Conservation (phyloP, 2,329 filamentous ascomycete species). For the Sporothrix phasma region DNA sequence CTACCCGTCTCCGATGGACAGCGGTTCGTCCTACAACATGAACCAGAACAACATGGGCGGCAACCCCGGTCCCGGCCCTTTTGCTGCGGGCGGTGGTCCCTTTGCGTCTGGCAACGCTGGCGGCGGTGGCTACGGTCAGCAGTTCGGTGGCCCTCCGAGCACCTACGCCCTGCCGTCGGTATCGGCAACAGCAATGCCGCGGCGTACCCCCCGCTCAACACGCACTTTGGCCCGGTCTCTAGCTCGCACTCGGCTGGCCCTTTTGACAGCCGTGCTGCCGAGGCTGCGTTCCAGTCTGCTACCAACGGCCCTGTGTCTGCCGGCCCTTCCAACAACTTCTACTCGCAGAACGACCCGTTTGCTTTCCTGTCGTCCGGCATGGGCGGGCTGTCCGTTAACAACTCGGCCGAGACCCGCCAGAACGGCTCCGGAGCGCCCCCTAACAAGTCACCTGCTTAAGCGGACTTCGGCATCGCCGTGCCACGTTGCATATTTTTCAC, state of each 20-base stretch:
- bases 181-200: conserved; percentile 68
- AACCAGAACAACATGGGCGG: conserved; percentile 78
- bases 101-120: conserved; percentile 51
- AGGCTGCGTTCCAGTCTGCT: conserved; percentile 87
- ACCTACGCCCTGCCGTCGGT: conserved; percentile 80
- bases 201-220: conserved; percentile 73
- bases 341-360: conserved; percentile 59
- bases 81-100: conserved; percentile 56
- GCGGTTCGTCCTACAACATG: conserved; percentile 74
- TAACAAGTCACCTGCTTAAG: conserved; percentile 49
- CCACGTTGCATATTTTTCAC: conserved; percentile 16
- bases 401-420: conserved; percentile 47
- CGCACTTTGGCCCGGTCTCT: conserved; percentile 66
- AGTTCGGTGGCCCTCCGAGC: conserved; percentile 79
- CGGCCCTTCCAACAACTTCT: conserved; percentile 65
- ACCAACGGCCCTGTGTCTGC: conserved; percentile 71
- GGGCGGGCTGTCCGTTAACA: conserved; percentile 60
- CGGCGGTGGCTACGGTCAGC: conserved; percentile 58
- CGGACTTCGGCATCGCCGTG: conserved; percentile 9
- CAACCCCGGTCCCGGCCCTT: conserved; percentile 61
- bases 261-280: conserved; percentile 87
- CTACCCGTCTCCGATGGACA: conserved; percentile 84
- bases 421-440: conserved; percentile 48
- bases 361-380: conserved; percentile 70
- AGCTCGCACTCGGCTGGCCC: conserved; percentile 73